phyloP scores from a whole-genome alignment of 176 grass and related monocot genomes.

The Tuctoria greenei region DNA sequence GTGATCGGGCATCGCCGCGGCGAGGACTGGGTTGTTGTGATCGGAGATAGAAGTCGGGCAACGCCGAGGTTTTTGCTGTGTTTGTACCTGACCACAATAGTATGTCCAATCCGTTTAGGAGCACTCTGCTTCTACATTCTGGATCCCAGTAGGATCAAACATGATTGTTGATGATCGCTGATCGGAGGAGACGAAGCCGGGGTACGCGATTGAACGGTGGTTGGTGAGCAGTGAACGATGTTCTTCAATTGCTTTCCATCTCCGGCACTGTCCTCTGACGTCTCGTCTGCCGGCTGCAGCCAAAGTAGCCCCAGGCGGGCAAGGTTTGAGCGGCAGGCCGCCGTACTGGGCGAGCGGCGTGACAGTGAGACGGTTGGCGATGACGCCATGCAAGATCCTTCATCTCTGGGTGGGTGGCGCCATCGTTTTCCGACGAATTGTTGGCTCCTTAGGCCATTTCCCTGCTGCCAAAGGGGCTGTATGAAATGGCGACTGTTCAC shows the following conservation, averaged over 20 bases:
- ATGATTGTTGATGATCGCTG: no score
- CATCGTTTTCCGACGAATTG: constrained; percentile 19
- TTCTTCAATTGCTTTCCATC: constrained; percentile 31
- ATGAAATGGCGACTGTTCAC: background rate
- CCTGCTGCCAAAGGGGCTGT: background rate
- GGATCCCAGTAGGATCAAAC: background rate
- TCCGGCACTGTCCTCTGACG: constrained; percentile 17
- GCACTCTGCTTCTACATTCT: background rate
- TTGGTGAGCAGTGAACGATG: constrained; percentile 1
- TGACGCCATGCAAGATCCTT: constrained; percentile 18
- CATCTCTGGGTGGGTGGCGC: background rate
- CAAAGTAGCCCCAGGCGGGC: background rate
- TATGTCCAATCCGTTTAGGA: background rate
- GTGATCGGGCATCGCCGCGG: constrained; percentile 28
- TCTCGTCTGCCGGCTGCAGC: background rate
- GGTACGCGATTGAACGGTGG: background rate
- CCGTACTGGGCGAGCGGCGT: background rate
- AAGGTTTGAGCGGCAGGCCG: background rate
- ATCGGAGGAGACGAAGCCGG: background rate
- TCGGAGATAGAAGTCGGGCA: background rate
- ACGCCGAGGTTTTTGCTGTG: background rate
- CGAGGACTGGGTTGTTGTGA: background rate
- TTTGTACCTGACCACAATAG: background rate
- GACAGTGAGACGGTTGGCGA: constrained; percentile 27
- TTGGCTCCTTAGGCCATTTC: constrained; percentile 21